Evolutionary conservation across 148 eudicot genomes (phyloP).

Genomic region (Pharnaceum exiguum): DNA sequence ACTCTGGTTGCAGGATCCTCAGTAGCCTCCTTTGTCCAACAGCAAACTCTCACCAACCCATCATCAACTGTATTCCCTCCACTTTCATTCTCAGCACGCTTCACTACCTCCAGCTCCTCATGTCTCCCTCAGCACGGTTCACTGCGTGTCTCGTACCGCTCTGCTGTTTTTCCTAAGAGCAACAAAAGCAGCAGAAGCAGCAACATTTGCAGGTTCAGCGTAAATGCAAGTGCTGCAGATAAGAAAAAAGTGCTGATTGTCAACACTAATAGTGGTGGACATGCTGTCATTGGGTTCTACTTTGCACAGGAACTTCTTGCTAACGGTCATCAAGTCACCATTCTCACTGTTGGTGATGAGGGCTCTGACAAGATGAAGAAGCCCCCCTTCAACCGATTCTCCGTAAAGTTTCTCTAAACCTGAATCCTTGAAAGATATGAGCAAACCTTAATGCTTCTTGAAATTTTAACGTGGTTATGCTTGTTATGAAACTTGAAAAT

Average conservation of each 20-base stretch:
- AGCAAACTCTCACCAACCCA: not conserved
- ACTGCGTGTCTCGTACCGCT: slow-evolving; percentile 2
- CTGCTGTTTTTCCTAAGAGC: slow-evolving; percentile 10
- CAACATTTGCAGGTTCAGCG: slow-evolving; percentile 18
- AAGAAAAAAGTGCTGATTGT: slow-evolving; percentile 82
- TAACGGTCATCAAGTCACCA: slow-evolving; percentile 76
- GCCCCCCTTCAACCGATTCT: slow-evolving; percentile 84
- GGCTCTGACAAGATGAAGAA: slow-evolving; percentile 95
- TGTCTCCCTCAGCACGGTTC: slow-evolving; percentile 15
- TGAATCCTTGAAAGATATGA: not conserved
- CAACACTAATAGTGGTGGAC: slow-evolving; percentile 86
- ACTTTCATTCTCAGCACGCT: slow-evolving; percentile 27
- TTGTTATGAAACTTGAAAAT: too few relatives aligned
- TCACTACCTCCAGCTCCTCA: slow-evolving; percentile 26
- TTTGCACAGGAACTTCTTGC: slow-evolving; percentile 86
- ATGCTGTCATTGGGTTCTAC: slow-evolving; percentile 91
- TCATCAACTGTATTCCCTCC: slow-evolving; percentile 23
- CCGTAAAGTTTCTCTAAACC: slow-evolving; percentile 29
- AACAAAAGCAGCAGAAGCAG: slow-evolving; percentile 25
- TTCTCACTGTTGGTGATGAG: slow-evolving; percentile 86
- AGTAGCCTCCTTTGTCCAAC: slow-evolving; percentile 35
- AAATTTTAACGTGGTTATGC: too few relatives aligned
- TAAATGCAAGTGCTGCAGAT: slow-evolving; percentile 35
- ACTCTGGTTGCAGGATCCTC: slow-evolving; percentile 32
- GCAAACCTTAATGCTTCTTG: too few relatives aligned